phyloP scores from a whole-genome alignment of 441 rosid species.

The Gossypium gossypioides region DNA sequence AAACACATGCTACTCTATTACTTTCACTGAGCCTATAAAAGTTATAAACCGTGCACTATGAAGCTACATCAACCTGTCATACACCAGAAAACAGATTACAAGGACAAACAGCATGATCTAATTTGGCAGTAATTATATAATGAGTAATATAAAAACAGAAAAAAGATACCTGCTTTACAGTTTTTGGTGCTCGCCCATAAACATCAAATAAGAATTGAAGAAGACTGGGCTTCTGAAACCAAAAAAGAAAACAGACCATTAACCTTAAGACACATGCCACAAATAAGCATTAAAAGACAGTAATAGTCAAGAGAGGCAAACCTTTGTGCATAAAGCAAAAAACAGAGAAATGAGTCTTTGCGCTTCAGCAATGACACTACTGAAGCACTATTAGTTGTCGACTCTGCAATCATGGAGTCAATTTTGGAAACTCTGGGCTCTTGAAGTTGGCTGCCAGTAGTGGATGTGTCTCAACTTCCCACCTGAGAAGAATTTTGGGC shows the following conservation, averaged over 20 bases:
- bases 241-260: conserved; percentile 17
- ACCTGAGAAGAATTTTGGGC: conserved; percentile 36
- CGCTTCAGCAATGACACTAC: conserved; percentile 61
- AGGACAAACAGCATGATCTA: not conserved
- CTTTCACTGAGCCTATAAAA: not conserved
- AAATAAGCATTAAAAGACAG: not conserved
- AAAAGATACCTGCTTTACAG: conserved; percentile 70
- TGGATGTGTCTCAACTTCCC: conserved; percentile 43
- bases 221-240: conserved; percentile 73
- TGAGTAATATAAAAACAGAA: not conserved
- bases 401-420: conserved; percentile 36
- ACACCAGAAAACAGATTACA: not conserved
- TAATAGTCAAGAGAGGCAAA: conserved; percentile 18
- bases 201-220: conserved; percentile 74
- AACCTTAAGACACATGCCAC: conserved; percentile 8
- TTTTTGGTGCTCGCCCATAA: conserved; percentile 70
- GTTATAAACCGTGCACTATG: not conserved
- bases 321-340: conserved; percentile 96
- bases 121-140: not conserved
- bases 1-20: not conserved
- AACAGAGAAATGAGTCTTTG: conserved; percentile 75
- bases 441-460: conserved; percentile 43
- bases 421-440: conserved; percentile 44
- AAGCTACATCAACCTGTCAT: not conserved
- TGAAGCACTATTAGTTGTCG: conserved; percentile 35